phyloP scores from a whole-genome alignment of 2,329 filamentous ascomycete species.

The Pseudocercospora fuligena region DNA sequence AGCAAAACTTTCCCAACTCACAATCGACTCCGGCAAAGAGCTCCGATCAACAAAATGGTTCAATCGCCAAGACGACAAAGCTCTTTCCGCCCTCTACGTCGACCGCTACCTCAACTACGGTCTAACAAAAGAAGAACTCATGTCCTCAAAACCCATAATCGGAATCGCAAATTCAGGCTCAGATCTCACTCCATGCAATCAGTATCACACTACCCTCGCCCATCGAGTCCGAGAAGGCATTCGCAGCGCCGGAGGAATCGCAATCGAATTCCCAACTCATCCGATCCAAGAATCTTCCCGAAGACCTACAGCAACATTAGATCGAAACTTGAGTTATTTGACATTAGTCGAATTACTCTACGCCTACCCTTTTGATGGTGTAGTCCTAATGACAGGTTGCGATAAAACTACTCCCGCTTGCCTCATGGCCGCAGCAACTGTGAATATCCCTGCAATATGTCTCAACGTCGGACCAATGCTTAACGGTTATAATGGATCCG shows the following conservation, averaged over 20 bases:
- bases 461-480: slow-evolving; percentile 41
- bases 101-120: slow-evolving; percentile 40
- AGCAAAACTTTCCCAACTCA: slow-evolving; percentile 33
- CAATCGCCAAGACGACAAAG: slow-evolving; percentile 35
- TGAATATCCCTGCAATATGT: slow-evolving; percentile 40
- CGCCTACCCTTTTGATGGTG: slow-evolving; percentile 40
- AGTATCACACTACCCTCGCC: slow-evolving; percentile 36
- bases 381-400: slow-evolving; percentile 39
- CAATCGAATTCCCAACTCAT: slow-evolving; percentile 40
- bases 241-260: slow-evolving; percentile 37
- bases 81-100: slow-evolving; percentile 39
- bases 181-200: slow-evolving; percentile 40
- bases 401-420: slow-evolving; percentile 41
- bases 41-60: slow-evolving; percentile 40
- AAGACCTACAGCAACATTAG: slow-evolving; percentile 38
- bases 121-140: slow-evolving; percentile 37
- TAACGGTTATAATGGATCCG: slow-evolving; percentile 34
- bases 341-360: slow-evolving; percentile 39
- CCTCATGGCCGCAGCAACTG: slow-evolving; percentile 39
- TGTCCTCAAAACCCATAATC: slow-evolving; percentile 38
- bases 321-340: slow-evolving; percentile 38
- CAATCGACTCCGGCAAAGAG: background rate
- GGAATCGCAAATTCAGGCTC: slow-evolving; percentile 40
- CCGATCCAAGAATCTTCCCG: slow-evolving; percentile 39
- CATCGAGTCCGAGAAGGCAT: slow-evolving; percentile 40